Percentiles rank a stretch among this genome's conserved stretches.
phyloP scores from a whole-genome alignment of 495 filamentous ascomycete species.

The Rhypophila decipiens region DNA sequence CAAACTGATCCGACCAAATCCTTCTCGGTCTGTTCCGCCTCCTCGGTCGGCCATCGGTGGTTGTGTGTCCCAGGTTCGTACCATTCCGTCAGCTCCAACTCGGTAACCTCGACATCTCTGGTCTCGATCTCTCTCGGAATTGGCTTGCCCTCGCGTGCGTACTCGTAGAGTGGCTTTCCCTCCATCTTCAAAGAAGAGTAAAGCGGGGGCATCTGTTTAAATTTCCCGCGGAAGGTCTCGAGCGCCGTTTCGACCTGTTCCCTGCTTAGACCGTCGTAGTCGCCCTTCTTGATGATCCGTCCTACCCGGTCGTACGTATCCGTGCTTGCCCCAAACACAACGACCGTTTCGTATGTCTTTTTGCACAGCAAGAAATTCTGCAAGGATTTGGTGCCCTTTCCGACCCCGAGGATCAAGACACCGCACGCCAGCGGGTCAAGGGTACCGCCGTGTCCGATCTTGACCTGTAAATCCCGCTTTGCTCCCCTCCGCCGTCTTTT shows the following conservation, averaged over 20 bases:
- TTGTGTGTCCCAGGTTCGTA: conserved; percentile 75
- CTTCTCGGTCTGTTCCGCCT: conserved; percentile 66
- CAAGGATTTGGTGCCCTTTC: conserved; percentile 79
- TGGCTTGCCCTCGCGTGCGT: conserved; percentile 80
- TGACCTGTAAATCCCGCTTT: conserved; percentile 61
- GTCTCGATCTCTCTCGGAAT: conserved; percentile 78
- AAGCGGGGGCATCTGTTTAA: conserved; percentile 86
- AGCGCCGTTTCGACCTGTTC: conserved; percentile 73
- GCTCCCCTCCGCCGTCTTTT: conserved; percentile 44
- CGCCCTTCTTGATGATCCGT: conserved; percentile 65
- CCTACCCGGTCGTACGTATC: conserved; percentile 86
- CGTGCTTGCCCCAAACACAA: conserved; percentile 86
- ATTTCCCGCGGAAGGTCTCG: conserved; percentile 70
- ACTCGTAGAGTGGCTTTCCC: conserved; percentile 91
- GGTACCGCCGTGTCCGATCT: conserved; percentile 95
- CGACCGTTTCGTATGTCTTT: conserved; percentile 84
- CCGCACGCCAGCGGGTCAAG: conserved; percentile 92
- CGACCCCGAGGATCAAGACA: conserved; percentile 81
- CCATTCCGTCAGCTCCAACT: conserved; percentile 80
- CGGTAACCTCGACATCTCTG: conserved; percentile 65
- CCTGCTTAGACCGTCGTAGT: conserved; percentile 72
- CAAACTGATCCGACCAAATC: conserved; percentile 64
- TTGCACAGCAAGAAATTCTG: conserved; percentile 74
- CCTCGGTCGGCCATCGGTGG: conserved; percentile 64
- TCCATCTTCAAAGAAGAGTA: conserved; percentile 86